Percentiles rank a stretch among this genome's conserved stretches.
These are phyloP conservation scores for Sclerotinia glacialis DNA, from an alignment of 2,329 filamentous ascomycete species.

Conservation along the genomic window DNA sequence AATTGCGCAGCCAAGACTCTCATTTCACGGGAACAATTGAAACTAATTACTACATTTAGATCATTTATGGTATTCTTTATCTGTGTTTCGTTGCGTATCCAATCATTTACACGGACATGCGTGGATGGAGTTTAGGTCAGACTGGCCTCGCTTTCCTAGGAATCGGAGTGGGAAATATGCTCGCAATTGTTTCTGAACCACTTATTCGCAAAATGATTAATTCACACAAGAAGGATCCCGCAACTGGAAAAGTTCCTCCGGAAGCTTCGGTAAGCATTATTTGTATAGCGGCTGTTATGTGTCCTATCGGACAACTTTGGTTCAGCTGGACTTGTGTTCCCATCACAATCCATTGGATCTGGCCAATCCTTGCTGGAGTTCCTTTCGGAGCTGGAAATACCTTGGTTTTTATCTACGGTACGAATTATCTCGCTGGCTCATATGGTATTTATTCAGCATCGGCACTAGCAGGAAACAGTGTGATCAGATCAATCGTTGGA, in stretches of 20 bases:
- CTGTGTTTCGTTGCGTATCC: slow-evolving; percentile 90
- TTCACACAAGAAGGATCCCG: slow-evolving; percentile 68
- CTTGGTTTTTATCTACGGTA: slow-evolving; percentile 76
- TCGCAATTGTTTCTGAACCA: slow-evolving; percentile 64
- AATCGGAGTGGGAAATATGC: slow-evolving; percentile 60
- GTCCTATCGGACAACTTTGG: slow-evolving; percentile 75
- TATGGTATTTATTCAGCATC: slow-evolving; percentile 82
- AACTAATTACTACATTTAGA: slow-evolving; percentile 29
- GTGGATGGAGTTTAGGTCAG: slow-evolving; percentile 73
- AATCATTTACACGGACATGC: slow-evolving; percentile 69
- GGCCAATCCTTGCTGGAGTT: slow-evolving; percentile 73
- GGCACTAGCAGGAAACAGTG: slow-evolving; percentile 75
- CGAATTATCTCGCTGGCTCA: slow-evolving; percentile 74
- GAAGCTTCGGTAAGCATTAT: slow-evolving; percentile 81
- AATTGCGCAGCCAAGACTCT: neutral
- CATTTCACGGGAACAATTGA: neutral
- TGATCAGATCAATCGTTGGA: slow-evolving; percentile 70
- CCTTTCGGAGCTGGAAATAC: slow-evolving; percentile 77
- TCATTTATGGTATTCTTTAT: slow-evolving; percentile 84
- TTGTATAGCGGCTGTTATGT: slow-evolving; percentile 70
- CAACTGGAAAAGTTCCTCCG: slow-evolving; percentile 68
- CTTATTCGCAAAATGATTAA: slow-evolving; percentile 76
- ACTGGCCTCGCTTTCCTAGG: slow-evolving; percentile 78
- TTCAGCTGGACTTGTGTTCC: slow-evolving; percentile 89
- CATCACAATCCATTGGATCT: slow-evolving; percentile 73